Percentiles rank a stretch among this genome's conserved stretches.
Conservation (phyloP, 306 rosid genomes). For the Gastrolobium villosum region DNA sequence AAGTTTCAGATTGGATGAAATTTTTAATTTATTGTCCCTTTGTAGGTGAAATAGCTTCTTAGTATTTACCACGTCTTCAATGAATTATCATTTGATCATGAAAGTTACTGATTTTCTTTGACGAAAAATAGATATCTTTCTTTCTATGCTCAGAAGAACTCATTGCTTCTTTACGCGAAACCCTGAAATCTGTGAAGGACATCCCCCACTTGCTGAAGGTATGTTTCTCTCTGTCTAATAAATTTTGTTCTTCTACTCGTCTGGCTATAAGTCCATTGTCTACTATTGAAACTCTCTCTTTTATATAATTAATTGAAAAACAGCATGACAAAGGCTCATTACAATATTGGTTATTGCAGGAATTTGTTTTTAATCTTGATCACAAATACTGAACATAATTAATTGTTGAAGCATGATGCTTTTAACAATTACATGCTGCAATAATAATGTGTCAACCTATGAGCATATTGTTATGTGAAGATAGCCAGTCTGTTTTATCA, state of each 20-base stretch:
- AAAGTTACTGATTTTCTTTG: slow-evolving; percentile 55
- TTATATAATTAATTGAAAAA: slow-evolving; percentile 15
- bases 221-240: slow-evolving; percentile 28
- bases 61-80: slow-evolving; percentile 9
- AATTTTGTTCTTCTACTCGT: slow-evolving; percentile 30
- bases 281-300: slow-evolving; percentile 39
- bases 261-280: slow-evolving; percentile 17
- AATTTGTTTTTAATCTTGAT: background rate
- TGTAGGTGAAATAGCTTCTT: slow-evolving; percentile 34
- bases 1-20: slow-evolving; percentile 36
- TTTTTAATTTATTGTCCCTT: slow-evolving; percentile 36
- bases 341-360: slow-evolving; percentile 1
- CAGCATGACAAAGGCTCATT: slow-evolving; percentile 32
- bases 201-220: slow-evolving; percentile 91
- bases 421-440: slow-evolving; percentile 22
- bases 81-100: slow-evolving; percentile 20
- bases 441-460: background rate
- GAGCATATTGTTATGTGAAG: slow-evolving; percentile 34
- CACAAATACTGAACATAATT: slow-evolving; percentile 25
- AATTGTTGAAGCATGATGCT: slow-evolving; percentile 33
- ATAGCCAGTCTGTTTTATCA: slow-evolving; percentile 37
- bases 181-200: slow-evolving; percentile 92
- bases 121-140: slow-evolving; percentile 83
- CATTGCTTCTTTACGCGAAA: slow-evolving; percentile 73
- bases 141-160: slow-evolving; percentile 84